Conservation (phyloP, 164 flowering plant species). For the Paratinospora sagittata region DNA sequence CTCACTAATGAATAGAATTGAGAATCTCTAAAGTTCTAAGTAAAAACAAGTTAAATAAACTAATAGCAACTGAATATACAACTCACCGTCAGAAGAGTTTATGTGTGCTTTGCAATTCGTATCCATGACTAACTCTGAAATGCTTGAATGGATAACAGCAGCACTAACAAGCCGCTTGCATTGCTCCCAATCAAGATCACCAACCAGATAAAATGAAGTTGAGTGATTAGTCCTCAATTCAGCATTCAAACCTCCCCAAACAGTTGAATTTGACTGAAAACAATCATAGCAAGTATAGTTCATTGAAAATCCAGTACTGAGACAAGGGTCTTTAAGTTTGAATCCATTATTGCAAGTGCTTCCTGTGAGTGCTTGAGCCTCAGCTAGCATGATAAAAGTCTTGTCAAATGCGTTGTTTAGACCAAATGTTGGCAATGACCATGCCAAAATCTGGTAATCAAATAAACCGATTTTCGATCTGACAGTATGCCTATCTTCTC, state of each 20-base stretch:
- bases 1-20: neutral
- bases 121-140: conserved; percentile 22
- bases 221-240: conserved; percentile 11
- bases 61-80: neutral
- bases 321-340: conserved; percentile 59
- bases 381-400: conserved; percentile 40
- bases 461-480: conserved; percentile 36
- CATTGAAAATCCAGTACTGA: conserved; percentile 33
- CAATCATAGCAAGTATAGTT: conserved; percentile 53
- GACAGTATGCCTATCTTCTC: conserved; percentile 23
- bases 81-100: conserved; percentile 23
- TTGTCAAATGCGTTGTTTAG: conserved; percentile 64
- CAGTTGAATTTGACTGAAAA: conserved; percentile 13
- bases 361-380: conserved; percentile 16
- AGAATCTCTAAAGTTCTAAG: neutral
- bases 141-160: conserved; percentile 41
- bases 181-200: conserved; percentile 52
- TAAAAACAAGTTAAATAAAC: conserved; percentile 5
- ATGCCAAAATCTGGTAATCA: conserved; percentile 43
- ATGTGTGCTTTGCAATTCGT: conserved; percentile 22
- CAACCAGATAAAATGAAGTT: conserved; percentile 33
- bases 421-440: conserved; percentile 58
- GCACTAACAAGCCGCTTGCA: conserved; percentile 48
- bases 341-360: conserved; percentile 13
- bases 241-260: conserved; percentile 6